These are phyloP conservation scores for Biscogniauxia sp. DNA, from an alignment of 2,329 filamentous ascomycete genomes.

Conservation along the genomic window DNA sequence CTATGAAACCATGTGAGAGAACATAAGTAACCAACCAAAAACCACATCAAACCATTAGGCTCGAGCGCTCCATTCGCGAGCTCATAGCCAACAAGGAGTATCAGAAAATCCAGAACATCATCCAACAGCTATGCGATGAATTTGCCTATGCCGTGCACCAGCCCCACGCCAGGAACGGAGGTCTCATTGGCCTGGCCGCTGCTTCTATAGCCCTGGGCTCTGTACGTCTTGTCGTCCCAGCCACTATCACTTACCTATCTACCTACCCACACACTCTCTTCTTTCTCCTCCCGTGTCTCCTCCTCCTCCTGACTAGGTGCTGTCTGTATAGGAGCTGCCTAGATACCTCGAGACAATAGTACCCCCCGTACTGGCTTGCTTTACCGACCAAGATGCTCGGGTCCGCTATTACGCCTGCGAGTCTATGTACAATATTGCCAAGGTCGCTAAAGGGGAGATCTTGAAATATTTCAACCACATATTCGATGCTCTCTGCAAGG, in stretches of 20 bases:
- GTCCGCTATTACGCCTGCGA: constrained; percentile 98
- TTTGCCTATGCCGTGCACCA: constrained; percentile 97
- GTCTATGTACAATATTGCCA: constrained; percentile 99
- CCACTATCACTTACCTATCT: constrained; percentile 4
- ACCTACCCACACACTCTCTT: no score
- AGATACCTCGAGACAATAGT: constrained; percentile 92
- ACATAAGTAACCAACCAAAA: not conserved
- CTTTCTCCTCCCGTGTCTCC: no score
- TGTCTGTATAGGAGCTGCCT: constrained; percentile 69
- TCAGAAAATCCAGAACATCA: constrained; percentile 77
- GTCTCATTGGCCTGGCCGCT: constrained; percentile 90
- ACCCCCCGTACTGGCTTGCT: constrained; percentile 93
- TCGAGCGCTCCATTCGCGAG: constrained; percentile 88
- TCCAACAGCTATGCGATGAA: constrained; percentile 95
- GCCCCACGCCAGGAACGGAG: constrained; percentile 93
- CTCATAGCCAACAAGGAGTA: constrained; percentile 74
- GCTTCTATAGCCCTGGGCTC: constrained; percentile 92
- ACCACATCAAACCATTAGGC: constrained; percentile 47
- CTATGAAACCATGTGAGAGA: constrained; percentile 14
- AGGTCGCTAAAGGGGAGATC: constrained; percentile 97
- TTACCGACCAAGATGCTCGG: constrained; percentile 94
- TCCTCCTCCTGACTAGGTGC: constrained; percentile 14
- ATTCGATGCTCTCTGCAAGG: constrained; percentile 96
- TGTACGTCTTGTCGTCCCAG: constrained; percentile 53
- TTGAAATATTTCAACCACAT: constrained; percentile 97